Conservation (phyloP, 441 rosid genomes). For the Flueggea neowawraea region DNA sequence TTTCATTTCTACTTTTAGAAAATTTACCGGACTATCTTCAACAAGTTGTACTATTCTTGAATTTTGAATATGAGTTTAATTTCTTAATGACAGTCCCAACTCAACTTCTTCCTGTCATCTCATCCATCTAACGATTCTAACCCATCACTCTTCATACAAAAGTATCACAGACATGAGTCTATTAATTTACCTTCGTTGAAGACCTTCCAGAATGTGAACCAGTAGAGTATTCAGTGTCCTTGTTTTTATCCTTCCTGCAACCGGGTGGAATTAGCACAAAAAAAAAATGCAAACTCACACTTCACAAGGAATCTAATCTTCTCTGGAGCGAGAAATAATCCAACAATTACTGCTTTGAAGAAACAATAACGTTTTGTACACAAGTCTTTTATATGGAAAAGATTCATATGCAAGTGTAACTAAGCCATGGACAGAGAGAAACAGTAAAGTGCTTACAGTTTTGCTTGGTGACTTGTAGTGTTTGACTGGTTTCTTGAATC, state of each 20-base stretch:
- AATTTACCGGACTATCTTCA: too few relatives aligned
- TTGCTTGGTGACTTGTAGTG: constrained; percentile 28
- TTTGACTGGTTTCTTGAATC: constrained; percentile 25
- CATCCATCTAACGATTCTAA: background rate
- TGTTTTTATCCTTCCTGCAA: constrained; percentile 57
- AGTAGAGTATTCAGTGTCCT: constrained; percentile 32
- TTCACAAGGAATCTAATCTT: background rate
- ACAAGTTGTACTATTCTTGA: too few relatives aligned
- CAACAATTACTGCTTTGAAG: too few relatives aligned
- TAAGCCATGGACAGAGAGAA: constrained; percentile 5
- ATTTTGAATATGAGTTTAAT: too few relatives aligned
- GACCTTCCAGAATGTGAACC: constrained; percentile 36
- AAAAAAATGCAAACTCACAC: background rate
- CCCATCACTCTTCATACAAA: background rate
- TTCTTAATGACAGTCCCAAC: too few relatives aligned
- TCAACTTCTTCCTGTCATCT: constrained; percentile 7
- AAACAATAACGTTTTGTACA: too few relatives aligned
- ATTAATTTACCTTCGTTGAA: constrained; percentile 45
- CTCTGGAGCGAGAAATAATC: too few relatives aligned
- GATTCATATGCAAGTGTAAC: background rate
- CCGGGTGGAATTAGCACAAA: background rate
- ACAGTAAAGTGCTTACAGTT: constrained; percentile 37
- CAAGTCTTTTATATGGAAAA: too few relatives aligned
- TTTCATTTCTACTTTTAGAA: too few relatives aligned
- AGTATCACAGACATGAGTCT: background rate